Conservation (phyloP, 2,329 filamentous ascomycete genomes). For the Lasiodiplodia sp. region DNA sequence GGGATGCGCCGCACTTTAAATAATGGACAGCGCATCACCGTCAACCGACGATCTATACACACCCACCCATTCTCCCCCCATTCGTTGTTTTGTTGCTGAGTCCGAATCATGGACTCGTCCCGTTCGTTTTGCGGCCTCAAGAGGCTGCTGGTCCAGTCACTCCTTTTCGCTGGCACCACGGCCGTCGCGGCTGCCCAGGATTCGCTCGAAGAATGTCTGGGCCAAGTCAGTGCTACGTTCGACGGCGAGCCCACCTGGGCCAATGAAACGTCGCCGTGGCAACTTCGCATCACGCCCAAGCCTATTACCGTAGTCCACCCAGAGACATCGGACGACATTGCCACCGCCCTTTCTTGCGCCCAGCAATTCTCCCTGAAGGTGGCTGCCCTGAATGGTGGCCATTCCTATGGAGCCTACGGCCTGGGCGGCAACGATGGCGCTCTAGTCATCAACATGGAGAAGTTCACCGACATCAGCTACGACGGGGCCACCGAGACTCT, state of each 20-base stretch:
- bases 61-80: neutral
- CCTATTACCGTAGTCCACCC: slow-evolving; percentile 32
- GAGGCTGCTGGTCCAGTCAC: slow-evolving; percentile 17
- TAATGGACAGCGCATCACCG: too few species aligned
- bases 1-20: neutral
- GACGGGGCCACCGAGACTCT: slow-evolving; percentile 32
- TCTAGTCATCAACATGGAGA: slow-evolving; percentile 34
- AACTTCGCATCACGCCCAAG: slow-evolving; percentile 34
- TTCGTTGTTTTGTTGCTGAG: neutral
- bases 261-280: slow-evolving; percentile 33
- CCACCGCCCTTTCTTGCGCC: slow-evolving; percentile 32
- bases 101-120: slow-evolving; percentile 7
- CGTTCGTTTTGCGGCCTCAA: neutral
- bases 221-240: slow-evolving; percentile 22
- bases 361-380: slow-evolving; percentile 32
- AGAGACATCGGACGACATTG: slow-evolving; percentile 29
- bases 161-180: slow-evolving; percentile 22
- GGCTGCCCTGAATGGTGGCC: slow-evolving; percentile 32
- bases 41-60: neutral
- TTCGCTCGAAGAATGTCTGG: slow-evolving; percentile 30
- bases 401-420: slow-evolving; percentile 35
- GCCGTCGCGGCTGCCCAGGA: slow-evolving; percentile 25
- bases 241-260: slow-evolving; percentile 31
- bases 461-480: slow-evolving; percentile 32
- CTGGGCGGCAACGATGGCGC: slow-evolving; percentile 32